Evolutionary conservation across 2,329 filamentous ascomycete species (phyloP).

Genomic region (Achaetomium macrosporum): DNA sequence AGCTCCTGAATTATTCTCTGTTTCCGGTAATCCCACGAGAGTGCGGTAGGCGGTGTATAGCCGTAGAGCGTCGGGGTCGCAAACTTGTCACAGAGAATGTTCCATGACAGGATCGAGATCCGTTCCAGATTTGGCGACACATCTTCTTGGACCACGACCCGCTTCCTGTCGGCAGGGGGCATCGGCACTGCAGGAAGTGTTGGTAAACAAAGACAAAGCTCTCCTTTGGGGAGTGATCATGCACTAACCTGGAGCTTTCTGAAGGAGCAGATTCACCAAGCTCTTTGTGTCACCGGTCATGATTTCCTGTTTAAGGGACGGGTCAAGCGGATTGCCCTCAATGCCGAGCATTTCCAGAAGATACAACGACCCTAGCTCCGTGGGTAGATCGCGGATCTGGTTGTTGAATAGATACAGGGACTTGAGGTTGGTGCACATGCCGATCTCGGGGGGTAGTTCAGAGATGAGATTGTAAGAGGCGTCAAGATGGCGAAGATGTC

Average conservation of each 20-base stretch:
- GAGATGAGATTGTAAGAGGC: slow-evolving; percentile 81
- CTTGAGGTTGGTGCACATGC: slow-evolving; percentile 92
- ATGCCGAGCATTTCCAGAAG: slow-evolving; percentile 84
- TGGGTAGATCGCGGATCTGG: slow-evolving; percentile 72
- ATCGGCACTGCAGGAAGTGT: slow-evolving; percentile 55
- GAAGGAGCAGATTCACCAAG: slow-evolving; percentile 74
- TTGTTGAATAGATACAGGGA: slow-evolving; percentile 88
- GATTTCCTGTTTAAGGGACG: slow-evolving; percentile 71
- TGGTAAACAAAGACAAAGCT: neutral
- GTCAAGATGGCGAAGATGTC: slow-evolving; percentile 77
- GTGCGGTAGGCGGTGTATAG: slow-evolving; percentile 75
- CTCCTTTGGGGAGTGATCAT: neutral
- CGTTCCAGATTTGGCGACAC: slow-evolving; percentile 55
- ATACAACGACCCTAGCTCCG: slow-evolving; percentile 82
- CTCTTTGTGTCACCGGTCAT: slow-evolving; percentile 83
- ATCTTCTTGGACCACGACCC: slow-evolving; percentile 71
- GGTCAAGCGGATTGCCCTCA: slow-evolving; percentile 81
- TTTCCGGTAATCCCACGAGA: slow-evolving; percentile 83
- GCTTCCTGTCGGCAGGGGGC: slow-evolving; percentile 69
- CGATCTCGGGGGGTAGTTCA: slow-evolving; percentile 80
- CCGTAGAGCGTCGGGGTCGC: slow-evolving; percentile 81
- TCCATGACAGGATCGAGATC: slow-evolving; percentile 86
- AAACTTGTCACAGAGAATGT: slow-evolving; percentile 91
- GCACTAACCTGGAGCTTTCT: slow-evolving; percentile 73
- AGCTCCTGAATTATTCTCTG: slow-evolving; percentile 81